Evolutionary conservation across 2,329 filamentous ascomycete species (phyloP).

Genomic region (Monascus ruber): DNA sequence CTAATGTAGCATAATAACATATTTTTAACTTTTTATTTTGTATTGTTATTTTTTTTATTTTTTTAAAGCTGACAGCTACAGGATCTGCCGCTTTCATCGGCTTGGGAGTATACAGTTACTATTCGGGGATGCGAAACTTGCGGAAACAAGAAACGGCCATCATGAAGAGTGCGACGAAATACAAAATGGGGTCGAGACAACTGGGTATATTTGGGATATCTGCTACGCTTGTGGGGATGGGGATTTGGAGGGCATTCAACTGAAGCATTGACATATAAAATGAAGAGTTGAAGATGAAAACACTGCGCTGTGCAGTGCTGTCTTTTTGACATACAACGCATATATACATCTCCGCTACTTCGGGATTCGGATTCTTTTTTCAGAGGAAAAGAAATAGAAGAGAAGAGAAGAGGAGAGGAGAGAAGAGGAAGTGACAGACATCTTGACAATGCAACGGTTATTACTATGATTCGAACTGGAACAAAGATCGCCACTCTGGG

Average conservation of each 20-base stretch:
- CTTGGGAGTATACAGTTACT: conserved; percentile 65
- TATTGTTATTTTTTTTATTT: too few relatives aligned
- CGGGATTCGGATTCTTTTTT: too few relatives aligned
- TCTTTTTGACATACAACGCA: conserved; percentile 4
- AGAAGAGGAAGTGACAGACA: conserved; percentile 1
- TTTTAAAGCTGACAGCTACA: conserved; percentile 22
- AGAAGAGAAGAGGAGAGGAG: not conserved
- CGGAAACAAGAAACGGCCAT: conserved; percentile 51
- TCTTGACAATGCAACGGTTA: not conserved
- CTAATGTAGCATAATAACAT: too few relatives aligned
- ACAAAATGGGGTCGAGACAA: conserved; percentile 61
- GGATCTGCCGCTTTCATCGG: conserved; percentile 65
- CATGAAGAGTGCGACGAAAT: conserved; percentile 55
- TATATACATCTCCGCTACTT: too few relatives aligned
- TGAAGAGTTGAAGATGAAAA: not conserved
- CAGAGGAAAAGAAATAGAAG: not conserved
- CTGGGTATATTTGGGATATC: conserved; percentile 58
- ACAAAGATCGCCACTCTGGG: conserved; percentile 22
- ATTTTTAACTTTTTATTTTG: too few relatives aligned
- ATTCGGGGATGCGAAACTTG: conserved; percentile 62
- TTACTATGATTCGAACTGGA: conserved; percentile 5
- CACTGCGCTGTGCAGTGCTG: not conserved
- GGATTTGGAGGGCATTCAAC: conserved; percentile 55
- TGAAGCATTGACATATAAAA: conserved; percentile 21
- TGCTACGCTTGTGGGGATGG: conserved; percentile 55